These are phyloP conservation scores for Leptoxyphium fumago DNA, from an alignment of 2,329 filamentous ascomycete species.

Conservation along the genomic window DNA sequence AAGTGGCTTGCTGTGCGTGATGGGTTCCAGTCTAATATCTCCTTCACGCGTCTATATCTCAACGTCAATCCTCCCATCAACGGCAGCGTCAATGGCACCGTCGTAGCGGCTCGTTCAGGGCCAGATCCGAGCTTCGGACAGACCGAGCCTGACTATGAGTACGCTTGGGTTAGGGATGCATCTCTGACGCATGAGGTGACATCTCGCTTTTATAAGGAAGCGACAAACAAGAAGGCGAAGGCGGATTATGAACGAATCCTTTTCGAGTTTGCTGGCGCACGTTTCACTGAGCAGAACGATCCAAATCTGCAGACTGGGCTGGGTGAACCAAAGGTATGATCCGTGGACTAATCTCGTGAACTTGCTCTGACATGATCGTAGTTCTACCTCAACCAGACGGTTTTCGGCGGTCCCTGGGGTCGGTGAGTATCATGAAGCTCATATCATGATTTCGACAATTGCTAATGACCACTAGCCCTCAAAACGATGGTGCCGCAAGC, in stretches of 20 bases:
- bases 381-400: slow-evolving; percentile 19
- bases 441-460: neutral
- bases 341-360: too few species aligned
- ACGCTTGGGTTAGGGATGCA: slow-evolving; percentile 20
- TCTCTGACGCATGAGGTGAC: slow-evolving; percentile 19
- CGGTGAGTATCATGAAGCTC: neutral
- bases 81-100: slow-evolving; percentile 16
- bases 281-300: slow-evolving; percentile 19
- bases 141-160: slow-evolving; percentile 17
- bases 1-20: slow-evolving; percentile 10
- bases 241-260: slow-evolving; percentile 12
- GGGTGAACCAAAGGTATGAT: slow-evolving; percentile 15
- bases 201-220: slow-evolving; percentile 12
- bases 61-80: slow-evolving; percentile 19
- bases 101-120: slow-evolving; percentile 18
- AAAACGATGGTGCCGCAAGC: slow-evolving; percentile 20
- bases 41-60: slow-evolving; percentile 16
- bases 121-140: slow-evolving; percentile 9
- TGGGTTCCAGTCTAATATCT: slow-evolving; percentile 11
- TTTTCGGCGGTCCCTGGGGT: slow-evolving; percentile 19
- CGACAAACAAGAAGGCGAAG: slow-evolving; percentile 8
- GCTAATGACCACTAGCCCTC: slow-evolving; percentile 9
- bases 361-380: neutral
- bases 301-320: slow-evolving; percentile 17
- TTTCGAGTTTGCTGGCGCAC: slow-evolving; percentile 14